Percentiles rank a stretch among this genome's conserved stretches.
Evolutionary conservation across 2,329 filamentous ascomycete species (phyloP).

Genomic region (Nigrospora oryzae): DNA sequence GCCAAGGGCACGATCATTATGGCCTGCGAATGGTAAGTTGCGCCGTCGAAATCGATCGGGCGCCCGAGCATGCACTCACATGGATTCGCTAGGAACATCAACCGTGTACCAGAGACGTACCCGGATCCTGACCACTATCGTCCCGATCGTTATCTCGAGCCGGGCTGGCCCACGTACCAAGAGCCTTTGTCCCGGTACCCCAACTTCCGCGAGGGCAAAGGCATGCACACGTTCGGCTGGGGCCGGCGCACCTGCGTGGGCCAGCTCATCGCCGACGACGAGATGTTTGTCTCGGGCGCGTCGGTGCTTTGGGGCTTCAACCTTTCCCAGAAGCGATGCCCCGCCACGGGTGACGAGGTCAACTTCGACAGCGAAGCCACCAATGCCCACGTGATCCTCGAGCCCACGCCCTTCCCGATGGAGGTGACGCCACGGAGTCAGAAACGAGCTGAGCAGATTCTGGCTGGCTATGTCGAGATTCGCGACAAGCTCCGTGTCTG

Average conservation of each 20-base stretch:
- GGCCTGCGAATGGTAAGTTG: constrained; percentile 38
- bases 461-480: constrained; percentile 26
- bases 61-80: background rate
- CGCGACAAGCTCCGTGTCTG: constrained; percentile 14
- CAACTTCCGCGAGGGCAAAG: constrained; percentile 47
- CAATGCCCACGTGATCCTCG: constrained; percentile 43
- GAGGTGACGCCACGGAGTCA: constrained; percentile 31
- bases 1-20: constrained; percentile 39
- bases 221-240: constrained; percentile 58
- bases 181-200: constrained; percentile 56
- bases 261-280: constrained; percentile 53
- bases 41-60: no score
- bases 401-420: constrained; percentile 38
- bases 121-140: constrained; percentile 55
- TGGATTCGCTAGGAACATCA: constrained; percentile 35
- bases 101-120: constrained; percentile 49
- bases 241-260: constrained; percentile 55
- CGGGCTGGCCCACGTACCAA: constrained; percentile 56
- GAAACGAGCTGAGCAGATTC: constrained; percentile 26
- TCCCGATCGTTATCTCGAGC: constrained; percentile 55
- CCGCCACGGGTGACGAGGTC: constrained; percentile 29
- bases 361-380: constrained; percentile 40
- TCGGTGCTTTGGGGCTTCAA: constrained; percentile 41
- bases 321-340: constrained; percentile 28
- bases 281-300: constrained; percentile 42